phyloP scores from a whole-genome alignment of 495 filamentous ascomycete genomes.

The Ramalina intermedia region DNA sequence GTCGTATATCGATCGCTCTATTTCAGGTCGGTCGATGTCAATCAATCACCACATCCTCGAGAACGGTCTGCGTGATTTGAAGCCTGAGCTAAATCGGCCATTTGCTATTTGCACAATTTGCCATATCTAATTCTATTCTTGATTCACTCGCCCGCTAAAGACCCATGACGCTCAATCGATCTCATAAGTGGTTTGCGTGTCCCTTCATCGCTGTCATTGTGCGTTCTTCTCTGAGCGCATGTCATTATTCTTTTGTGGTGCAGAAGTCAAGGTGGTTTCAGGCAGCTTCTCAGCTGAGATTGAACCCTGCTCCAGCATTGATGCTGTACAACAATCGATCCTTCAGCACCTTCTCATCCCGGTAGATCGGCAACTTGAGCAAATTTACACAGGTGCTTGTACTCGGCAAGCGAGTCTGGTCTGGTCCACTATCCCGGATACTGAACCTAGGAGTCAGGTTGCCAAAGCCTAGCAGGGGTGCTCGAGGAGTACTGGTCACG shows the following conservation, averaged over 20 bases:
- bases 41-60: too few species aligned
- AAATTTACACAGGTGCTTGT: slow-evolving; percentile 96
- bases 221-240: background rate
- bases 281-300: slow-evolving; percentile 34
- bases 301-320: slow-evolving; percentile 85
- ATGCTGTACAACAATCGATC: slow-evolving; percentile 83
- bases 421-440: slow-evolving; percentile 73
- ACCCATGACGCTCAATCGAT: background rate
- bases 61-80: too few species aligned
- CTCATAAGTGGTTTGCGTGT: too few species aligned
- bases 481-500: slow-evolving; percentile 83
- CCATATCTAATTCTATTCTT: background rate
- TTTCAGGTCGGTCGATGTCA: background rate
- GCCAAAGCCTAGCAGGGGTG: slow-evolving; percentile 82
- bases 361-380: slow-evolving; percentile 82
- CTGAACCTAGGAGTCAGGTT: slow-evolving; percentile 77
- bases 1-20: too few species aligned
- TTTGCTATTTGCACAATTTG: too few species aligned
- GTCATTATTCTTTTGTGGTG: background rate
- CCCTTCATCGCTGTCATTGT: background rate
- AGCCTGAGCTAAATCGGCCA: too few species aligned
- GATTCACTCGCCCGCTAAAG: background rate
- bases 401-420: slow-evolving; percentile 65
- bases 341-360: slow-evolving; percentile 42
- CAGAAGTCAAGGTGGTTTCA: background rate